Conservation (phyloP, 2,329 filamentous ascomycete genomes). For the Colletotrichum cuscutae region DNA sequence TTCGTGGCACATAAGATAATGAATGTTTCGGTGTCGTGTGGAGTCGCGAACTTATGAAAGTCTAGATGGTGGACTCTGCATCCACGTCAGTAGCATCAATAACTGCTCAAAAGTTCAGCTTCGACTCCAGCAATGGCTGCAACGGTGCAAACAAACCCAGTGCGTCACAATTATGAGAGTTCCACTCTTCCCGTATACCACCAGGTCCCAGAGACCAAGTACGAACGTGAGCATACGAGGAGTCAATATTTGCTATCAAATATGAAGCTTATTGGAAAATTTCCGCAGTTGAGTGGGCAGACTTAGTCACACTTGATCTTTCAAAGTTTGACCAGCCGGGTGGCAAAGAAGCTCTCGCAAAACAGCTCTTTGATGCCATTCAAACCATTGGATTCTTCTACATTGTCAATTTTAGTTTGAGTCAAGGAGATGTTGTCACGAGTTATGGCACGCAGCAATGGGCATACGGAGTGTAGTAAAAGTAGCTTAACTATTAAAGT, state of each 20-base stretch:
- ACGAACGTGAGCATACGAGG: slow-evolving; percentile 42
- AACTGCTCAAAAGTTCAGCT: neutral
- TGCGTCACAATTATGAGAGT: slow-evolving; percentile 17
- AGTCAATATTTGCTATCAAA: neutral
- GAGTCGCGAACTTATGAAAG: neutral
- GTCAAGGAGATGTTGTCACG: slow-evolving; percentile 66
- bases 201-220: slow-evolving; percentile 46
- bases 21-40: neutral
- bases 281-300: slow-evolving; percentile 58
- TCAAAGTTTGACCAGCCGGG: slow-evolving; percentile 63
- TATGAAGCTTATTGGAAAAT: neutral
- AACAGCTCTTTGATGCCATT: slow-evolving; percentile 65
- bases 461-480: no score
- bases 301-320: slow-evolving; percentile 67
- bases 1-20: neutral
- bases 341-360: slow-evolving; percentile 63
- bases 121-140: neutral
- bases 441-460: no score
- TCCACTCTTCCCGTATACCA: slow-evolving; percentile 42
- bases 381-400: slow-evolving; percentile 67
- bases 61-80: neutral
- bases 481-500: no score
- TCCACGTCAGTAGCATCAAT: neutral
- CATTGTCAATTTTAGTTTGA: slow-evolving; percentile 70
- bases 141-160: neutral